Evolutionary conservation across 176 grass and related monocot species (phyloP), one percentile per base, ranked within the genome.

Genomic region (Thinopyrum elongatum): DNA sequence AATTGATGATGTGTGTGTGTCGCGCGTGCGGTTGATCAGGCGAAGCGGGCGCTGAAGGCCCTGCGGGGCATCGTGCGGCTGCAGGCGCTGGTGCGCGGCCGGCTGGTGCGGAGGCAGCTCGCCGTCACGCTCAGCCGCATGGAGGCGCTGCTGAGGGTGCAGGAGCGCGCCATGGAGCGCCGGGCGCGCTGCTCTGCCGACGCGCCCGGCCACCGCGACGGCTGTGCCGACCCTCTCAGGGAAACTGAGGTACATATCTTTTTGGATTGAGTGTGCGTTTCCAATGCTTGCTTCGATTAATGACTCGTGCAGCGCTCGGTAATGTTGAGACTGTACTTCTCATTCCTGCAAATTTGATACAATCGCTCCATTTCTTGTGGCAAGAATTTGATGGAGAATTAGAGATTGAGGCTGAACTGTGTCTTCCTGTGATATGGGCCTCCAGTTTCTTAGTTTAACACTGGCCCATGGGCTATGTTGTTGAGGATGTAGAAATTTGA

Each of bases 41-140:
- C 96, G 74, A 89, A 91, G 90, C 86, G 93, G 84, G 96, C 96
- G 69, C 68, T 98, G 70, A 89, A 91, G 83, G 93, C 96, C 80
- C 80, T 98, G 65, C 83, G 86, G 83, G 93, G 93, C 13, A 91
- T 98, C 80, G 93, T 98, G 77, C 91, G 96, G 92, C 88, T 98
- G 76, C 93, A 98, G 86, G 96, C 96, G 25, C 86, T 98, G 69
- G 86, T 98, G 62, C 88, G 96, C 25, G 93, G 93, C 29, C 89
- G 91, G 5, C 76, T 80, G 23, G 96, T 98, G 79, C 89, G 93
- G 62, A 82, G 90, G 84, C 93, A 98, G 85, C 91, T 94, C 23
- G 93, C 93, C 58, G 86, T 98, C 35, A 98, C 93, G 44, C 81
- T 98, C 84, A 88, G 82, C 70, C 94, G 96, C 85, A 95, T 98